Percentiles rank a stretch among this genome's conserved stretches.
Evolutionary conservation across 805 yeast genomes (phyloP).

Genomic region (Metschnikowia chrysomelidarum): DNA sequence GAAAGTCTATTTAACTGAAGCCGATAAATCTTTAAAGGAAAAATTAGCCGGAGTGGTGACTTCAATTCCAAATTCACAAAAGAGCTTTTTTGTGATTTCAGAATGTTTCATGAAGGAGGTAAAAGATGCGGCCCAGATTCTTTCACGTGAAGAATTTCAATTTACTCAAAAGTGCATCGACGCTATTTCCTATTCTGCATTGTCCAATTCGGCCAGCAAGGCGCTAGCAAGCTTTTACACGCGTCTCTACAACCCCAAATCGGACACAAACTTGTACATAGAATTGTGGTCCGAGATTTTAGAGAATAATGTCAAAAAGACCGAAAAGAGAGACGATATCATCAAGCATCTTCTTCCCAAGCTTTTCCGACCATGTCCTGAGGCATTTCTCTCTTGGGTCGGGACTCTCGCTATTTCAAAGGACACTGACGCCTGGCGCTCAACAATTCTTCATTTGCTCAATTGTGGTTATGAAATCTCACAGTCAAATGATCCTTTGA

Average conservation of each 20-base stretch:
- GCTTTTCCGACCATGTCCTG: constrained; percentile 52
- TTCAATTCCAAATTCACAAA: constrained; percentile 47
- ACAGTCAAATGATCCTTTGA: constrained; percentile 11
- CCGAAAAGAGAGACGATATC: constrained; percentile 43
- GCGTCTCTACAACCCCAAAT: constrained; percentile 11
- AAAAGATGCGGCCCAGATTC: constrained; percentile 31
- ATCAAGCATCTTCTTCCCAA: constrained; percentile 61
- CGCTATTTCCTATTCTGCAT: constrained; percentile 53
- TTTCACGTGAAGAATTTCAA: constrained; percentile 44
- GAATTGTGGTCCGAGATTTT: constrained; percentile 48
- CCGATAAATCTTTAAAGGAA: constrained; percentile 16
- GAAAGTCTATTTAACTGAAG: constrained; percentile 6
- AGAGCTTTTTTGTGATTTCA: constrained; percentile 59
- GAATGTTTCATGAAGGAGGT: constrained; percentile 55
- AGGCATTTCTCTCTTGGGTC: constrained; percentile 41
- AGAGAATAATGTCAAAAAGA: constrained; percentile 30
- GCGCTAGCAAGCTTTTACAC: constrained; percentile 39
- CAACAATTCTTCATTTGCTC: constrained; percentile 13
- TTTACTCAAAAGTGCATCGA: constrained; percentile 49
- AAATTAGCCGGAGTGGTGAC: constrained; percentile 46
- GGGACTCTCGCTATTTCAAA: constrained; percentile 9
- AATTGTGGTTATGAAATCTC: constrained; percentile 11
- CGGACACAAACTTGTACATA: constrained; percentile 46
- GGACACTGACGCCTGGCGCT: constrained; percentile 6
- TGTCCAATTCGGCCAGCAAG: constrained; percentile 69